Conservation (phyloP, 768 basidiomycete genomes). For the Russula sp. region DNA sequence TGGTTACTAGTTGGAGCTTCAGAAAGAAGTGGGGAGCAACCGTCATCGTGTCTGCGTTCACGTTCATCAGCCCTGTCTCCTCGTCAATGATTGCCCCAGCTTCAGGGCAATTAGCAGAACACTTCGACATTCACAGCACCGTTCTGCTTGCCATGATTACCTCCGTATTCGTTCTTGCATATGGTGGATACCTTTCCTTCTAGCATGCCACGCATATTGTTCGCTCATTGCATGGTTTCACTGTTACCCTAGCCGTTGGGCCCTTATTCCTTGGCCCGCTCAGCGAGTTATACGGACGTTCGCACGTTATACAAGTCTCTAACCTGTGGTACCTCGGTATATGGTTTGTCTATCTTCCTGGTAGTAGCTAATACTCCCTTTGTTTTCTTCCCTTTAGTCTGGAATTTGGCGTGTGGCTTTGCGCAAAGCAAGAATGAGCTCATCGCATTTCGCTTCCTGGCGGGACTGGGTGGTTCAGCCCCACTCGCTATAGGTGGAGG, state of each 20-base stretch:
- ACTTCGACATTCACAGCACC: slow-evolving; percentile 48
- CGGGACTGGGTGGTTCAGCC: slow-evolving; percentile 67
- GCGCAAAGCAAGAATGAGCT: slow-evolving; percentile 50
- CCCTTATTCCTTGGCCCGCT: slow-evolving; percentile 60
- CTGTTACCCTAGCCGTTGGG: slow-evolving; percentile 37
- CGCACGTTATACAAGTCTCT: slow-evolving; percentile 49
- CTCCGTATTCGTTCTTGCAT: slow-evolving; percentile 44
- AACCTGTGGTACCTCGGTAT: slow-evolving; percentile 64
- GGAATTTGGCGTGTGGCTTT: slow-evolving; percentile 57
- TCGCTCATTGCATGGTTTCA: not conserved
- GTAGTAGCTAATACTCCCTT: not conserved
- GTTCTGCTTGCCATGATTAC: slow-evolving; percentile 49
- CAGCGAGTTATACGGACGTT: slow-evolving; percentile 68
- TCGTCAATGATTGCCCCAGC: slow-evolving; percentile 75
- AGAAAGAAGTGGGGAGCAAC: slow-evolving; percentile 33
- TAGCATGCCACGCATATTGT: not conserved
- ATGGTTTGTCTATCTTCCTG: not conserved
- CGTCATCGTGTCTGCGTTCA: slow-evolving; percentile 51
- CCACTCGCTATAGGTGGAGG: slow-evolving; percentile 61
- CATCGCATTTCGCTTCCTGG: slow-evolving; percentile 59
- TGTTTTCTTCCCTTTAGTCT: slow-evolving; percentile 45
- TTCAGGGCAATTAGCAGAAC: slow-evolving; percentile 37
- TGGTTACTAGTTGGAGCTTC: slow-evolving; percentile 5
- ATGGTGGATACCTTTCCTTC: slow-evolving; percentile 34
- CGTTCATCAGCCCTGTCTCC: slow-evolving; percentile 58